Conservation (phyloP, 768 basidiomycete species). For the Coprinopsis strossmayeri region DNA sequence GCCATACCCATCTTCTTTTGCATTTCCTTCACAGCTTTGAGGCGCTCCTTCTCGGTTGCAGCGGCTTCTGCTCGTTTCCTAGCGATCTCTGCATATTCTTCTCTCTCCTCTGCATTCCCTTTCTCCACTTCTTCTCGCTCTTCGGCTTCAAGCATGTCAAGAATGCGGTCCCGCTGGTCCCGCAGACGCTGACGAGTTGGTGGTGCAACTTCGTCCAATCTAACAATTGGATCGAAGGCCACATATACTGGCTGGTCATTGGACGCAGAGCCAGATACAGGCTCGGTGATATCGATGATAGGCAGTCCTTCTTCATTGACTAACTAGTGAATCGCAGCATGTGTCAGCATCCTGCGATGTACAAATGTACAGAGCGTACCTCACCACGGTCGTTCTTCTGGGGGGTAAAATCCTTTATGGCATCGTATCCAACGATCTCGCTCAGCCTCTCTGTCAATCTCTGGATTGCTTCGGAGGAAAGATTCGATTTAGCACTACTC, state of each 20-base stretch:
- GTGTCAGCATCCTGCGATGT: conserved; percentile 9
- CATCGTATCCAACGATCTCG: conserved; percentile 47
- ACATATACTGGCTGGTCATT: conserved; percentile 20
- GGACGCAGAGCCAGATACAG: conserved; percentile 24
- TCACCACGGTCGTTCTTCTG: conserved; percentile 51
- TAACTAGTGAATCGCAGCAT: conserved; percentile 34
- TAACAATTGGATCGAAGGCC: conserved; percentile 39
- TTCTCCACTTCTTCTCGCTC: conserved; percentile 42
- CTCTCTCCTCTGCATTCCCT: conserved; percentile 32
- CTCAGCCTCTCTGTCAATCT: conserved; percentile 54
- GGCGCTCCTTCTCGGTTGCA: conserved; percentile 28
- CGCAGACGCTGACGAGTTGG: conserved; percentile 43
- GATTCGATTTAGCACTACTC: conserved; percentile 18
- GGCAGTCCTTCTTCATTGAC: conserved; percentile 76
- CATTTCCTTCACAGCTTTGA: conserved; percentile 41
- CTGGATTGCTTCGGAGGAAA: conserved; percentile 42
- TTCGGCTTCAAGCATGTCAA: conserved; percentile 68
- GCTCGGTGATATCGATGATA: conserved; percentile 72
- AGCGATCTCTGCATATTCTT: conserved; percentile 38
- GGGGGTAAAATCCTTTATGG: conserved; percentile 23
- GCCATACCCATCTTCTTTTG: conserved; percentile 79
- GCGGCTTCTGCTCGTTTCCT: conserved; percentile 46
- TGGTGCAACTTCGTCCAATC: conserved; percentile 37
- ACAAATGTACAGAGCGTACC: conserved; percentile 35
- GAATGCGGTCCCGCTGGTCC: conserved; percentile 54